These are phyloP conservation scores for Tetradesmus lagerheimii DNA, from an alignment of 139 green algal species.

Conservation along the genomic window DNA sequence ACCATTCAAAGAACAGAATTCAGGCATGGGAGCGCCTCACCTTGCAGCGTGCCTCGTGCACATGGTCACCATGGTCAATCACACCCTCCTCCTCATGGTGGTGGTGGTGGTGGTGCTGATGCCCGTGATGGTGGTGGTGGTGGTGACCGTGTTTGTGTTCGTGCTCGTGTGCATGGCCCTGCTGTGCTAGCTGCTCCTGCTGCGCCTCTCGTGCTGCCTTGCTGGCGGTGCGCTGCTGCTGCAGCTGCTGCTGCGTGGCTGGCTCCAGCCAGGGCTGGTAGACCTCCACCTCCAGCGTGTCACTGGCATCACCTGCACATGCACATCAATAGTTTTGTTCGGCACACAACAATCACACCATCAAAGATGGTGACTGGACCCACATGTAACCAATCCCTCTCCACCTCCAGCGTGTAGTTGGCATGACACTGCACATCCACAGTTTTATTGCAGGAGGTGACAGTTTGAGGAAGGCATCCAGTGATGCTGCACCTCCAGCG, in stretches of 20 bases:
- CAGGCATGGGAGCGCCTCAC: neutral
- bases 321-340: neutral
- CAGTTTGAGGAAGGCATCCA: no score
- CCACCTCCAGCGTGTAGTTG: no score
- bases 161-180: slow-evolving; percentile 33
- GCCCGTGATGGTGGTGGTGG: slow-evolving; percentile 27
- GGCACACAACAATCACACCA: no score
- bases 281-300: slow-evolving; percentile 65
- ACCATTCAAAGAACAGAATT: no score
- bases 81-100: neutral
- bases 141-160: slow-evolving; percentile 29
- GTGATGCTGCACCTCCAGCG: no score
- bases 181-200: slow-evolving; percentile 16
- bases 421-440: no score
- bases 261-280: slow-evolving; percentile 62
- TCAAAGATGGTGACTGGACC: no score
- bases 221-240: slow-evolving; percentile 31
- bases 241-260: slow-evolving; percentile 48
- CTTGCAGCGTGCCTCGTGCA: slow-evolving; percentile 51
- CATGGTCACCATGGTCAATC: slow-evolving; percentile 55
- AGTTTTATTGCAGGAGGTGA: no score
- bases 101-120: slow-evolving; percentile 22
- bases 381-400: no score
- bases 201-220: neutral
- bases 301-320: slow-evolving; percentile 26